Evolutionary conservation across 495 filamentous ascomycete genomes (phyloP).

Genomic region (Aspergillus haitiensis): DNA sequence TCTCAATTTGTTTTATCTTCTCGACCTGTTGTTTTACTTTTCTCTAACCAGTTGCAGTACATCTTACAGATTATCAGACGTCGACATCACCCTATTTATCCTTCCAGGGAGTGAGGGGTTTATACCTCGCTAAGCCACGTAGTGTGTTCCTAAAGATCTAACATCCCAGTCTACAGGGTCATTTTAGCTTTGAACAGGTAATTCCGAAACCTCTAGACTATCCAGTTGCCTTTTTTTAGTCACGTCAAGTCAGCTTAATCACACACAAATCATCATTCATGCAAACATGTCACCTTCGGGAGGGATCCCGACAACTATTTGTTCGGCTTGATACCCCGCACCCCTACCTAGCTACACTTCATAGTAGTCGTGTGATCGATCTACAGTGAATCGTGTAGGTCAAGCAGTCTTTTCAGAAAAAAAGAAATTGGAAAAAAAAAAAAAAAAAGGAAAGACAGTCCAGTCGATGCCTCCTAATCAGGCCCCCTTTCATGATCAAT

Average conservation of each 20-base stretch:
- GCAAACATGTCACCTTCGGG: background rate
- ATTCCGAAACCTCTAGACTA: background rate
- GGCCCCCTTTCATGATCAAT: no score
- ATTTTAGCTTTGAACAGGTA: background rate
- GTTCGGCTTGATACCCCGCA: background rate
- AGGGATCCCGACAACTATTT: background rate
- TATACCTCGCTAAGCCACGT: slow-evolving; percentile 12
- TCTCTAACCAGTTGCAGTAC: no score
- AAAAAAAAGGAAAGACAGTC: no score
- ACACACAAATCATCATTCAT: background rate
- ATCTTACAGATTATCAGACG: background rate
- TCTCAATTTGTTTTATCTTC: no score
- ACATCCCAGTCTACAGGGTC: background rate
- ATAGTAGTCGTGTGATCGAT: no score
- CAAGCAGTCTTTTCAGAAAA: no score
- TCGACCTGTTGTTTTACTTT: no score
- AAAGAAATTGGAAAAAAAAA: no score
- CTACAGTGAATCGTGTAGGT: no score
- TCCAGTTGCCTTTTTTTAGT: slow-evolving; percentile 1
- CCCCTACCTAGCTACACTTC: background rate
- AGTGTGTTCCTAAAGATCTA: background rate
- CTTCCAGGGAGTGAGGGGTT: slow-evolving; percentile 18
- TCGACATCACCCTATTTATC: slow-evolving; percentile 20
- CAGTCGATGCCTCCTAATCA: no score
- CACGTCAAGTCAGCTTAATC: background rate